A percentile compares a stretch with the other conserved stretches of the same genome.
Conservation (phyloP, 2,329 filamentous ascomycete species). For the Penicillium freii region DNA sequence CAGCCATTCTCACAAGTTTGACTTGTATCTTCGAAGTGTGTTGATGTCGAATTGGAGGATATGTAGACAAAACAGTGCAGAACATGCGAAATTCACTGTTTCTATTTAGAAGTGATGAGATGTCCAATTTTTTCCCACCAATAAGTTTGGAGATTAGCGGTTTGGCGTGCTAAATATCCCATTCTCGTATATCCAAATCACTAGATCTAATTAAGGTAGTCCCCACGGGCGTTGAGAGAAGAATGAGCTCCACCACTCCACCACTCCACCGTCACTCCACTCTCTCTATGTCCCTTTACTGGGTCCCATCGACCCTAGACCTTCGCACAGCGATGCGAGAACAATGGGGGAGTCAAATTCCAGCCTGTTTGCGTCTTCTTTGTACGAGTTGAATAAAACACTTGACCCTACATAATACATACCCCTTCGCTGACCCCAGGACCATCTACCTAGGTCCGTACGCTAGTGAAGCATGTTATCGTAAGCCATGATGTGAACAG, state of each 20-base stretch:
- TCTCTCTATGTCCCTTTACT: neutral
- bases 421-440: too few species aligned
- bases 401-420: too few species aligned
- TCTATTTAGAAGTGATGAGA: neutral
- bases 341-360: too few species aligned
- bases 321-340: too few species aligned
- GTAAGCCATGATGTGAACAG: too few species aligned
- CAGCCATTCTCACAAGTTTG: neutral
- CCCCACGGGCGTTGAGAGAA: neutral
- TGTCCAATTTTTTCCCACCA: neutral
- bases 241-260: constrained; percentile 5
- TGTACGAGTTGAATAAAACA: too few species aligned
- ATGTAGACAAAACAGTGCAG: neutral
- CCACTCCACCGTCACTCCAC: neutral
- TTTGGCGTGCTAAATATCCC: neutral
- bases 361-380: too few species aligned
- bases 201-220: neutral
- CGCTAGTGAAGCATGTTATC: too few species aligned
- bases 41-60: neutral
- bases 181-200: neutral
- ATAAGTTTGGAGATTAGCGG: neutral
- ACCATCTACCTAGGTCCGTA: too few species aligned
- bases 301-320: neutral
- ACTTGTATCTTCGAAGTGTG: neutral
- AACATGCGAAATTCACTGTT: neutral